Evolutionary conservation across 495 filamentous ascomycete species (phyloP).

Genomic region (Penicillium salamii): DNA sequence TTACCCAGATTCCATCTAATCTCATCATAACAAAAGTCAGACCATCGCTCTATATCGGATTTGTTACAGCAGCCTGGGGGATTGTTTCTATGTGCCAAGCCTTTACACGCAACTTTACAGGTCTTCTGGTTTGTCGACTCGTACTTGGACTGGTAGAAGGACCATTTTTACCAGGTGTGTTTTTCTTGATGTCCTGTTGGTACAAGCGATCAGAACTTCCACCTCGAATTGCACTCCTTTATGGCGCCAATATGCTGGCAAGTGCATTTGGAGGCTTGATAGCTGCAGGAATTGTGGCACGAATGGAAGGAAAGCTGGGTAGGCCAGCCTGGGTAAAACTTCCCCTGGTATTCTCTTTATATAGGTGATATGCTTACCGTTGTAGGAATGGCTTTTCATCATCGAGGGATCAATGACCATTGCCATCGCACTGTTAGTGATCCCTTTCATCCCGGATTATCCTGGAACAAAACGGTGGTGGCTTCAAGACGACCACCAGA

Average conservation of each 20-base stretch:
- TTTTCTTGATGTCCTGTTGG: conserved; percentile 54
- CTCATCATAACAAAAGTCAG: conserved; percentile 7
- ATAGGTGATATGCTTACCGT: neutral
- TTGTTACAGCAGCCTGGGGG: conserved; percentile 5
- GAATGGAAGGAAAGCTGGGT: conserved; percentile 11
- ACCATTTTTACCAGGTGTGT: conserved; percentile 9
- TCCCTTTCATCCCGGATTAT: conserved; percentile 9
- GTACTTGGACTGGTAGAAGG: conserved; percentile 9
- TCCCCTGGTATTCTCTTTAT: neutral
- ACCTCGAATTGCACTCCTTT: conserved; percentile 47
- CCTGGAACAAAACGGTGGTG: conserved; percentile 8
- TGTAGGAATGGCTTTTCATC: conserved; percentile 12
- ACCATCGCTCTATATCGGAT: conserved; percentile 9
- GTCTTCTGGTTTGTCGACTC: conserved; percentile 4
- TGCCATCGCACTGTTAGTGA: conserved; percentile 4
- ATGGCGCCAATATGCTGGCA: conserved; percentile 53
- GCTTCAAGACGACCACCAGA: conserved; percentile 7
- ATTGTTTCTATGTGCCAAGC: conserved; percentile 12
- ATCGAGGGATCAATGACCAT: conserved; percentile 12
- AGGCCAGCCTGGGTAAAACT: conserved; percentile 10
- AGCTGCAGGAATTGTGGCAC: conserved; percentile 40
- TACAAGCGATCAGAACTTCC: conserved; percentile 54
- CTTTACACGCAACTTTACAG: conserved; percentile 7
- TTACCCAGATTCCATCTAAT: conserved; percentile 10
- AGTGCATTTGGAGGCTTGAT: conserved; percentile 58